Conservation (phyloP, 495 filamentous ascomycete genomes). For the Darksidea phi region DNA sequence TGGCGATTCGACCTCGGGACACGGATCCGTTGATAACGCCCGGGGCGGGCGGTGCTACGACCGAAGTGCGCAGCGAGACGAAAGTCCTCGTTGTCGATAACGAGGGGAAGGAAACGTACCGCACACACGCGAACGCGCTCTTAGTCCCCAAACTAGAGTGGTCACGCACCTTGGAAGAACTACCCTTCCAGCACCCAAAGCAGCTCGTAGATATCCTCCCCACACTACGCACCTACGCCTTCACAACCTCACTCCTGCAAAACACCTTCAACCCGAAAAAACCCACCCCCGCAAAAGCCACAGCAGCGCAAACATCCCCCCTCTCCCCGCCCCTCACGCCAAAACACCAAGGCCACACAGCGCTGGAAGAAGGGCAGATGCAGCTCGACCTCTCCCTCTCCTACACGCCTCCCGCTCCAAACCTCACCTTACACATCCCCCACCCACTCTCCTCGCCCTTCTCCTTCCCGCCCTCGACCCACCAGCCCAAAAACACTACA, state of each 20-base stretch:
- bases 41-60: constrained; percentile 43
- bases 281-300: background rate
- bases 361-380: constrained; percentile 2
- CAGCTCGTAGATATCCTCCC: constrained; percentile 76
- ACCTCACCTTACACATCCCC: constrained; percentile 19
- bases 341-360: background rate
- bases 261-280: constrained; percentile 17
- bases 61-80: constrained; percentile 41
- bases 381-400: constrained; percentile 24
- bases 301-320: background rate
- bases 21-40: constrained; percentile 45
- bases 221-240: constrained; percentile 46
- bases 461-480: background rate
- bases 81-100: constrained; percentile 42
- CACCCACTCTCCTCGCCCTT: constrained; percentile 10
- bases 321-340: constrained; percentile 3
- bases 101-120: constrained; percentile 46
- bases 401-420: constrained; percentile 19
- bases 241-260: constrained; percentile 36
- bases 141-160: constrained; percentile 68
- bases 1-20: constrained; percentile 53
- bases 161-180: constrained; percentile 63
- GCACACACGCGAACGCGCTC: constrained; percentile 66
- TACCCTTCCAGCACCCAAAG: constrained; percentile 84
- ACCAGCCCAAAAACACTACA: background rate